Evolutionary conservation across 2,329 filamentous ascomycete species (phyloP).

Genomic region (Cercospora berteroae): DNA sequence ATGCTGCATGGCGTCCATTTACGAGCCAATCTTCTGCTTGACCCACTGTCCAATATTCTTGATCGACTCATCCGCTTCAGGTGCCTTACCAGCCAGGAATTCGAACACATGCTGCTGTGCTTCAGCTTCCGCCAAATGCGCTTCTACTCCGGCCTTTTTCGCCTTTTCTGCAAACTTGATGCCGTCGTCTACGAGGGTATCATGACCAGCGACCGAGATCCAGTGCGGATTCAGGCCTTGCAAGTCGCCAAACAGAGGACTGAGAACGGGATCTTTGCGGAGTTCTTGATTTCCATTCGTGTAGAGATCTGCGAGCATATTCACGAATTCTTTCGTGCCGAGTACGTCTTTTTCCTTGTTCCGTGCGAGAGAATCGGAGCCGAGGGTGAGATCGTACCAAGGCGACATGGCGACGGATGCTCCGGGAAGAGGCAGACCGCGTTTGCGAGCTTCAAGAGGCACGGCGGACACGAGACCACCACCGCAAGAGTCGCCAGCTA

Average conservation of each 20-base stretch:
- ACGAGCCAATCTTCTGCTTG: conserved; percentile 23
- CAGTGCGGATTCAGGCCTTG: conserved; percentile 47
- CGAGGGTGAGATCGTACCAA: conserved; percentile 28
- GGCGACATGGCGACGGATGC: conserved; percentile 29
- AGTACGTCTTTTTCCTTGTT: conserved; percentile 30
- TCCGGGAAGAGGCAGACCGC: conserved; percentile 25
- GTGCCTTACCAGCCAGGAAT: conserved; percentile 32
- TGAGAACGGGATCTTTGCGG: conserved; percentile 24
- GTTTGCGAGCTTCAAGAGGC: conserved; percentile 24
- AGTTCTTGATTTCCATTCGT: conserved; percentile 16
- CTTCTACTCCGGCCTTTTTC: conserved; percentile 47
- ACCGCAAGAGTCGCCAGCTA: conserved; percentile 31
- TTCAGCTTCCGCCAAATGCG: conserved; percentile 45
- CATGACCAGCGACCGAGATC: conserved; percentile 52
- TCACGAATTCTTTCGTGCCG: conserved; percentile 20
- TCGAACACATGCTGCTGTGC: conserved; percentile 45
- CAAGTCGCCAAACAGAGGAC: conserved; percentile 29
- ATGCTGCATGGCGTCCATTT: background rate
- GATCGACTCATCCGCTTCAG: conserved; percentile 27
- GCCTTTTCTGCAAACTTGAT: conserved; percentile 52
- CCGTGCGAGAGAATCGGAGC: conserved; percentile 19
- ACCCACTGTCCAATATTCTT: conserved; percentile 29
- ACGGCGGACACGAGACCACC: conserved; percentile 30
- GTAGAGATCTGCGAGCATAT: conserved; percentile 24
- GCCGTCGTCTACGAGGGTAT: conserved; percentile 53